Base-by-base conservation (phyloP, 805 yeast genomes). In the Saccharomycopsis guyanensis region DNA sequence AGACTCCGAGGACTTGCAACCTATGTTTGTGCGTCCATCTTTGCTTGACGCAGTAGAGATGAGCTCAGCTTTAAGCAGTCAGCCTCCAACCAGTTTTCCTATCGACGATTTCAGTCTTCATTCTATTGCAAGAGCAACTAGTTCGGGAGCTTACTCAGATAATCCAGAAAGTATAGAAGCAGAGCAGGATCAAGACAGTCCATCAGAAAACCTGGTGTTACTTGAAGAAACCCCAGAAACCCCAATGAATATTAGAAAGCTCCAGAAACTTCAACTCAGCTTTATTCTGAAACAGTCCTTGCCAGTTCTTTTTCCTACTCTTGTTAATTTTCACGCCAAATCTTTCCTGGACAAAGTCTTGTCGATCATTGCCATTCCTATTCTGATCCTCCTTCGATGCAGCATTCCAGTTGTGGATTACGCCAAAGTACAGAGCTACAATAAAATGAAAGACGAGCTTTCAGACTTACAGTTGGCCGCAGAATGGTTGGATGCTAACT, bases 21-120 rank as follows among this genome's bases (percentile, higher is more conserved):
- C 29, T 6, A 7, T 25, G 29, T n/a, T n/a, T n/a, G 33, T 59
- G 39, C 54, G 71, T 27, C 60, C 70, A 12, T 68, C 73, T 1
- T 40, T 70, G 8, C 53, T 63, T 25, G 64, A 67, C 31, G 73
- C 74, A 1, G 47, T 67, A 5, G 66, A 65, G 40, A 56, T 70
- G 34, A 59, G 61, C 44, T n/a, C n/a, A n/a, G n/a, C n/a, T n/a
- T n/a, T n/a, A n/a, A n/a, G n/a, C n/a, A n/a, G n/a, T n/a, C n/a
- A n/a, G n/a, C n/a, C n/a, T n/a, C 56, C 56, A 27, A 54, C 60
- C 1, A 51, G 53, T 18, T 23, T 29, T 40, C 15, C 7, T 34
- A 10, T 12, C 7, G 16, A 34, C 16, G 40, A 37, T 13, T 16
- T 15, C 23, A 20, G 24, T 12, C 23, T 37, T 5, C 25, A 37